Evolutionary conservation across 495 filamentous ascomycete species (phyloP).

Genomic region (Penicillium coprophilum): DNA sequence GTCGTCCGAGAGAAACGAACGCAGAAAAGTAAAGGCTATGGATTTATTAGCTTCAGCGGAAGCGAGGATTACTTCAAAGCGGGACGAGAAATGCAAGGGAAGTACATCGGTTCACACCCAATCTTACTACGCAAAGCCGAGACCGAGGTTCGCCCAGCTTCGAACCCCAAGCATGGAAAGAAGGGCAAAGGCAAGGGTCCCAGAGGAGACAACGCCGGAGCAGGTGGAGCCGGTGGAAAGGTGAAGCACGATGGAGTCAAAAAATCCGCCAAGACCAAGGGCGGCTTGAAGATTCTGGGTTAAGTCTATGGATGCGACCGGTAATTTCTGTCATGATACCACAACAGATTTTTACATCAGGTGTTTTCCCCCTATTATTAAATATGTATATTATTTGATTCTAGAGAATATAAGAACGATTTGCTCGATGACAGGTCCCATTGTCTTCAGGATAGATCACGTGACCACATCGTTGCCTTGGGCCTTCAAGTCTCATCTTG

Average conservation of each 20-base stretch:
- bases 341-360: too few species aligned
- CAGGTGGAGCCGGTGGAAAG: slow-evolving; percentile 27
- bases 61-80: slow-evolving; percentile 94
- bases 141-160: slow-evolving; percentile 79
- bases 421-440: too few species aligned
- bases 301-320: slow-evolving; percentile 36
- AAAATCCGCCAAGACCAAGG: slow-evolving; percentile 75
- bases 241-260: slow-evolving; percentile 68
- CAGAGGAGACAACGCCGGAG: slow-evolving; percentile 18
- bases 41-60: slow-evolving; percentile 93
- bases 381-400: not conserved
- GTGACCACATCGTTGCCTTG: too few species aligned
- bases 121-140: slow-evolving; percentile 81
- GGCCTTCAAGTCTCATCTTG: too few species aligned
- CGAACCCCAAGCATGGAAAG: slow-evolving; percentile 42
- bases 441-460: too few species aligned
- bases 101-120: slow-evolving; percentile 97
- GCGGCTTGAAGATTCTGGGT: slow-evolving; percentile 73
- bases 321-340: not conserved
- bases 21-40: slow-evolving; percentile 92
- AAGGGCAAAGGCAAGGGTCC: slow-evolving; percentile 32
- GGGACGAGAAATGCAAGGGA: slow-evolving; percentile 96
- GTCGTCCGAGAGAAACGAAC: slow-evolving; percentile 96
- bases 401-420: too few species aligned
- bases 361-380: too few species aligned